Evolutionary conservation across 306 rosid genomes (phyloP), one percentile per base, ranked within the genome.

Genomic region (Cucurbita pepo): DNA sequence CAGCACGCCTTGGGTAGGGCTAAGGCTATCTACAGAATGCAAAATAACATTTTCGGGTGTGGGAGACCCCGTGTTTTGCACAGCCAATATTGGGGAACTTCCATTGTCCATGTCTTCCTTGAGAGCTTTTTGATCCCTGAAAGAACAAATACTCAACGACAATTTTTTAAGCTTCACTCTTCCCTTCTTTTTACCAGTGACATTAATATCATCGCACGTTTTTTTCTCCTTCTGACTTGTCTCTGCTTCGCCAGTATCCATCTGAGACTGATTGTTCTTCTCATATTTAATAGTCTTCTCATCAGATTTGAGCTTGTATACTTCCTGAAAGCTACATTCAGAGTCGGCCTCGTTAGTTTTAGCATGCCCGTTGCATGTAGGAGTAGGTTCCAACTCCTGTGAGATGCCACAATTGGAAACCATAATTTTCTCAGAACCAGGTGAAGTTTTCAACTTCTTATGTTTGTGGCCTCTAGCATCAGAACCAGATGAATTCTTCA

Each of bases 91-190:
- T 14, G 73, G 58, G 45, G 85, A 69, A 76, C 79, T 82, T 83
- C 85, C 77, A 61, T 62, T 79, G 76, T 77, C 82, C 76, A 60
- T 71, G 34, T 85, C 96, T 78, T 88, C 96, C 82, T 84, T 88
- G 40, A 84, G 83, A 12, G 83, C 87, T 1, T 85, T 83, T 77
- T 81, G 86, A 77, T 86, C 95, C 84, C 85, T 82, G 53, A 83
- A 81, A 16, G 87, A 71, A 79, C 95, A 88, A 58, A 84, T 84
- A 83, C 95, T 92, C 57, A 89, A 92, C n/a, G 96, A 89, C 79
- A 89, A 78, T 81, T 85, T 89, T 76, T 89, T 92, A 71, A 89
- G 92, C 87, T 89, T 92, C 84, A 83, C 88, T 79, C 95, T 87
- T 76, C 97, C 97, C 80, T 90, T 92, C 83, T 85, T 92, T 83